Evolutionary conservation across 495 filamentous ascomycete species (phyloP).

Genomic region (Penicillium psychrofluorescens): DNA sequence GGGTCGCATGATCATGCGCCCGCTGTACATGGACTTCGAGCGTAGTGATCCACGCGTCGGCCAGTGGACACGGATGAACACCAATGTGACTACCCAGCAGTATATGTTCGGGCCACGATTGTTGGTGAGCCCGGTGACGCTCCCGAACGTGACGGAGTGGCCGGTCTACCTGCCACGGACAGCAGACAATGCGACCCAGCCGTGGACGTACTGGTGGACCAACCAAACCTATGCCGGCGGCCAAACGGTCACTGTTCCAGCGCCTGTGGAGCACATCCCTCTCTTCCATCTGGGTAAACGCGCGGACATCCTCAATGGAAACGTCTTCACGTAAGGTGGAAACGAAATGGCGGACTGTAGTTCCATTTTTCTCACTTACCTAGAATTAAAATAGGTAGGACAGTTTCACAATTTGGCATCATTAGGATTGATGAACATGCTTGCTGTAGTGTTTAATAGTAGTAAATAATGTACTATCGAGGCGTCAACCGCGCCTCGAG

Average conservation of each 20-base stretch:
- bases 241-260: slow-evolving; percentile 14
- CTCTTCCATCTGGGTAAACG: slow-evolving; percentile 16
- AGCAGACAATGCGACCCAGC: slow-evolving; percentile 3
- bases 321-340: slow-evolving; percentile 8
- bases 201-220: slow-evolving; percentile 25
- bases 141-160: slow-evolving; percentile 19
- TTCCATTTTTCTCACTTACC: no score
- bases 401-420: no score
- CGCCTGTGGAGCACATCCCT: slow-evolving; percentile 18
- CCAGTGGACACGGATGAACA: slow-evolving; percentile 10
- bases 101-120: slow-evolving; percentile 26
- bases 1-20: slow-evolving; percentile 23
- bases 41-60: slow-evolving; percentile 10
- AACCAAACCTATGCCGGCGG: slow-evolving; percentile 20
- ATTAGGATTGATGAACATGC: no score
- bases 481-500: no score
- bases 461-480: no score
- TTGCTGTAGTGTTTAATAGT: no score
- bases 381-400: no score
- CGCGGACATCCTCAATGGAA: slow-evolving; percentile 11
- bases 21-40: slow-evolving; percentile 24
- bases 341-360: no score
- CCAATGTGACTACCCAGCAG: slow-evolving; percentile 19
- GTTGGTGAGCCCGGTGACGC: slow-evolving; percentile 18
- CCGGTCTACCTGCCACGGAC: slow-evolving; percentile 20